These are phyloP conservation scores for Trichoderma simmonsii DNA, from an alignment of 2,329 filamentous ascomycete species.

Conservation along the genomic window DNA sequence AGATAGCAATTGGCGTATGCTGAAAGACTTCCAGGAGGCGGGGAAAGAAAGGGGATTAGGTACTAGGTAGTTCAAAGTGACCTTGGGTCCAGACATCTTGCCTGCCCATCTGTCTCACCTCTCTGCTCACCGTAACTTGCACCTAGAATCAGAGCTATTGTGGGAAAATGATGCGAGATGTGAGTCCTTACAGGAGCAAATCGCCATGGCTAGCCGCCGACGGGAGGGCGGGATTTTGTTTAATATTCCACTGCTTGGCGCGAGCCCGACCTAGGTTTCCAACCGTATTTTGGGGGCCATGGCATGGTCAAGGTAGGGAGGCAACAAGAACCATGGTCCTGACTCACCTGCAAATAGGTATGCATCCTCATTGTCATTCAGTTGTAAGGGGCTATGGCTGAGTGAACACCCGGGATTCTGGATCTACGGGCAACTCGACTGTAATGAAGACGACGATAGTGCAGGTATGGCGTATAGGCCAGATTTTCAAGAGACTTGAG, in stretches of 20 bases:
- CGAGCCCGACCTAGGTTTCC: neutral
- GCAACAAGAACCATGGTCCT: neutral
- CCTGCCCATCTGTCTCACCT: neutral
- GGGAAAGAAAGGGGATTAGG: neutral
- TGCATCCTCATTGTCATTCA: neutral
- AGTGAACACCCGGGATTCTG: neutral
- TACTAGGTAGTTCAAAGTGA: neutral
- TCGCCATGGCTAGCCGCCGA: neutral
- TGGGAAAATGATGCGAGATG: constrained; percentile 7
- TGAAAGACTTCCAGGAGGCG: neutral
- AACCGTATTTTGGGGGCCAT: neutral
- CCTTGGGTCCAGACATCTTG: neutral
- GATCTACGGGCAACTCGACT: neutral
- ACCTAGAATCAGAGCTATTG: neutral
- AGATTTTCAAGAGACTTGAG: neutral
- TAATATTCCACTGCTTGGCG: neutral
- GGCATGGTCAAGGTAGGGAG: neutral
- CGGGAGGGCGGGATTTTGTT: neutral
- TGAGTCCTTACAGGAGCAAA: neutral
- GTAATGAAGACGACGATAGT: neutral
- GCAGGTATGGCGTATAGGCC: neutral
- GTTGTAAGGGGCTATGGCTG: neutral
- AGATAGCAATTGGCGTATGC: neutral
- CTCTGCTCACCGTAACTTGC: neutral
- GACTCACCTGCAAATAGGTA: neutral